A percentile compares a stretch with the other conserved stretches of the same genome.
These are phyloP conservation scores for Tuber melanosporum DNA, from an alignment of 495 filamentous ascomycete genomes.

Conservation along the genomic window DNA sequence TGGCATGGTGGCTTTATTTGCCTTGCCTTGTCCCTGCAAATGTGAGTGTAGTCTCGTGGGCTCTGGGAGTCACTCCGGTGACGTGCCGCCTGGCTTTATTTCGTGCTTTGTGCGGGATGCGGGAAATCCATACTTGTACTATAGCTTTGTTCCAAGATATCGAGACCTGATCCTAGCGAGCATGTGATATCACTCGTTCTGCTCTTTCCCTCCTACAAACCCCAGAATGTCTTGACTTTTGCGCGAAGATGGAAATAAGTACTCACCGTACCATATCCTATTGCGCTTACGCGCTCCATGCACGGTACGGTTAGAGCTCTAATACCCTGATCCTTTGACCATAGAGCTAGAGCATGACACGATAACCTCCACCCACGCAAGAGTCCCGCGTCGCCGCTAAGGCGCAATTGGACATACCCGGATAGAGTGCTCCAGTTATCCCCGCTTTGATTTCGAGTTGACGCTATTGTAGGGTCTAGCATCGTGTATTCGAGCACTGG, in stretches of 20 bases:
- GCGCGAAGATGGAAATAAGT: background rate
- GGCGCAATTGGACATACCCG: too few relatives aligned
- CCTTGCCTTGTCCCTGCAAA: background rate
- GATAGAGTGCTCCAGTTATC: too few relatives aligned
- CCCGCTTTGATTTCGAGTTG: too few relatives aligned
- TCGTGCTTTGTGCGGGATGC: background rate
- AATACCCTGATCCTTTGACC: too few relatives aligned
- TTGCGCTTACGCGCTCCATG: background rate
- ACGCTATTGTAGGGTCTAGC: too few relatives aligned
- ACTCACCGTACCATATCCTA: background rate
- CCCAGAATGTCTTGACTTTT: background rate
- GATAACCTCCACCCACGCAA: background rate
- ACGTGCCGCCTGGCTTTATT: background rate
- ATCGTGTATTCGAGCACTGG: too few relatives aligned
- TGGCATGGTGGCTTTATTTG: background rate
- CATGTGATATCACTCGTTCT: background rate
- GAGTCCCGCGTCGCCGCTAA: too few relatives aligned
- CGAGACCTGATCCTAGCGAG: background rate
- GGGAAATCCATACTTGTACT: background rate
- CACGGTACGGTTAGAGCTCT: too few relatives aligned
- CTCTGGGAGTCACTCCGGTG: background rate
- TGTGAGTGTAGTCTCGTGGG: background rate
- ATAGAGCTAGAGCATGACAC: background rate
- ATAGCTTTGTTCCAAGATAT: background rate
- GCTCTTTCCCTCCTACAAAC: background rate